A percentile compares a stretch with the other conserved stretches of the same genome.
Evolutionary conservation across 345 rosid species (phyloP).

Genomic region (Salix koriyanagi): DNA sequence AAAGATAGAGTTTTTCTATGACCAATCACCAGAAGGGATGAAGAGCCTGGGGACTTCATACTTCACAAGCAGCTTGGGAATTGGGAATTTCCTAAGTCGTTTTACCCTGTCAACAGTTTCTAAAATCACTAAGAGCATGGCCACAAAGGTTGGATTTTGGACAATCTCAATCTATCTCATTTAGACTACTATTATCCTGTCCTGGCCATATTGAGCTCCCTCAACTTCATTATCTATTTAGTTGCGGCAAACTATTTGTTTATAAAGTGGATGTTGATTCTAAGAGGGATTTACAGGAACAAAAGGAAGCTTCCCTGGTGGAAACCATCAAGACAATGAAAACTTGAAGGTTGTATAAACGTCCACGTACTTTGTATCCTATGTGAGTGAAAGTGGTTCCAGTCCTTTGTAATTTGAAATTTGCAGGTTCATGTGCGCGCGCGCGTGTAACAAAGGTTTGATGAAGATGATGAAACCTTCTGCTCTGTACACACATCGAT

Average conservation of each 20-base stretch:
- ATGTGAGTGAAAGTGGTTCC: no score
- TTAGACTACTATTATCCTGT: conserved; percentile 61
- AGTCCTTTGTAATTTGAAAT: no score
- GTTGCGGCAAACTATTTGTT: conserved; percentile 47
- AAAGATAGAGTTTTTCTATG: conserved; percentile 81
- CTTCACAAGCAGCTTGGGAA: conserved; percentile 53
- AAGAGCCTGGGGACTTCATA: conserved; percentile 76
- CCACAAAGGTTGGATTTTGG: conserved; percentile 57
- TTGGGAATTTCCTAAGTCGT: conserved; percentile 66
- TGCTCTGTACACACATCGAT: no score
- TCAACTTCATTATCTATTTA: conserved; percentile 56
- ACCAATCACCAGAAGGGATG: conserved; percentile 80
- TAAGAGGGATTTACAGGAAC: neutral
- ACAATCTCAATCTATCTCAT: conserved; percentile 62
- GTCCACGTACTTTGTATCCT: no score
- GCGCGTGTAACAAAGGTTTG: no score
- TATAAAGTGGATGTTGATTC: conserved; percentile 48
- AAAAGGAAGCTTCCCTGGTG: conserved; percentile 9
- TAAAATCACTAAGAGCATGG: conserved; percentile 43
- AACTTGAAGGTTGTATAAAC: conserved; percentile 1
- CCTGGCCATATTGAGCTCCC: conserved; percentile 43
- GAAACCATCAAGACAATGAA: conserved; percentile 7
- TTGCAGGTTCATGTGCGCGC: no score
- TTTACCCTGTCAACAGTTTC: conserved; percentile 49
- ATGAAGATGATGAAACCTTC: no score